These are phyloP conservation scores for Imleria badia DNA, from an alignment of 768 basidiomycete species.

Conservation along the genomic window DNA sequence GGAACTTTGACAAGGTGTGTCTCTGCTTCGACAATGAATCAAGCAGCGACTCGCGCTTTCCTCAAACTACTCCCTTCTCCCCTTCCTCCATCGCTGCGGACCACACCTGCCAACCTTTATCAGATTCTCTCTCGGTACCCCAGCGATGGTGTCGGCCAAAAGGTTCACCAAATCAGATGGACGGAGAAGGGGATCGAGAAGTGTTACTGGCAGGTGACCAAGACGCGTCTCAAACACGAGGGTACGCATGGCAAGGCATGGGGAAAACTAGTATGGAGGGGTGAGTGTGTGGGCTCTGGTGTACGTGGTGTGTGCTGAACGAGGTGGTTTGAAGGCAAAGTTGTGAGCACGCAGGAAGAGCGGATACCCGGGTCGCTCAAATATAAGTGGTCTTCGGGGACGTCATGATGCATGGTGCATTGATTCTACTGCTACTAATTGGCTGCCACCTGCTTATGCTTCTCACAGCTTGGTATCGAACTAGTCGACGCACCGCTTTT, in stretches of 20 bases:
- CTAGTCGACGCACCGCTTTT: too few species aligned
- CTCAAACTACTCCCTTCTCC: slow-evolving; percentile 56
- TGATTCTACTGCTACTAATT: not conserved
- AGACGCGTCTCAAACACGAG: slow-evolving; percentile 66
- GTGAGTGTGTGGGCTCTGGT: slow-evolving; percentile 40
- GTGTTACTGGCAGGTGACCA: slow-evolving; percentile 76
- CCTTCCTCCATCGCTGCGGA: slow-evolving; percentile 60
- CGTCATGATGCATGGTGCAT: slow-evolving; percentile 24
- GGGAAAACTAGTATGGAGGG: slow-evolving; percentile 79
- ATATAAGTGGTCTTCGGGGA: slow-evolving; percentile 68
- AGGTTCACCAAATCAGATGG: slow-evolving; percentile 77
- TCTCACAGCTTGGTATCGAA: not conserved
- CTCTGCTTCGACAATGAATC: slow-evolving; percentile 20
- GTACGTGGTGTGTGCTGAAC: slow-evolving; percentile 9
- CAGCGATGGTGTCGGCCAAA: slow-evolving; percentile 62
- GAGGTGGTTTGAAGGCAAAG: slow-evolving; percentile 45
- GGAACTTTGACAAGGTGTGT: not conserved
- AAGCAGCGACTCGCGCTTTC: slow-evolving; percentile 35
- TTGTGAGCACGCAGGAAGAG: slow-evolving; percentile 58
- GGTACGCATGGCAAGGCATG: slow-evolving; percentile 81
- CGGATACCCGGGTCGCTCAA: slow-evolving; percentile 71
- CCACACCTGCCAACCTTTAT: slow-evolving; percentile 63
- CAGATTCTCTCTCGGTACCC: slow-evolving; percentile 71
- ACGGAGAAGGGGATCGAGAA: slow-evolving; percentile 59
- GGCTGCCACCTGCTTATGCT: not conserved